Conservation (phyloP, 352 stramenopile species). For the Phytophthora tubulina region DNA sequence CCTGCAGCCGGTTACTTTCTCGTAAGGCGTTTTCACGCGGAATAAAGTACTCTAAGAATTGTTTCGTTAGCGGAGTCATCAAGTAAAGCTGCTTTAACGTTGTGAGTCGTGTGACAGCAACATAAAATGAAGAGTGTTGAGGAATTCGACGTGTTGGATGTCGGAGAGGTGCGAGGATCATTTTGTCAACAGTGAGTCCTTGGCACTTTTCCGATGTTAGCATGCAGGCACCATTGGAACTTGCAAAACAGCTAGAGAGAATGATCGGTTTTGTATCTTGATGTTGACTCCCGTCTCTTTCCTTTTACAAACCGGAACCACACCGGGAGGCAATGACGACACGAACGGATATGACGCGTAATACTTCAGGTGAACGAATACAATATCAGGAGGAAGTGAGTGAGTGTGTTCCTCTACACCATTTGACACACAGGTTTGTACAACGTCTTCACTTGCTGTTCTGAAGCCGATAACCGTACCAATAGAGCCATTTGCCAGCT, state of each 20-base stretch:
- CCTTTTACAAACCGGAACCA: not conserved
- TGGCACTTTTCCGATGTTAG: not conserved
- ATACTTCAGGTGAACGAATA: not conserved
- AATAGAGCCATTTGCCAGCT: constrained; percentile 17
- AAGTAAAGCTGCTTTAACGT: constrained; percentile 14
- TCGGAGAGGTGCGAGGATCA: not conserved
- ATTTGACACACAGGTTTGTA: not conserved
- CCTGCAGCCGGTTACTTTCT: constrained; percentile 2
- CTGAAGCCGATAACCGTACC: constrained; percentile 1
- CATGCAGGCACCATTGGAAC: not conserved
- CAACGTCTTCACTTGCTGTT: not conserved
- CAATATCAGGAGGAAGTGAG: constrained; percentile 1
- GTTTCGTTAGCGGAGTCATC: not conserved
- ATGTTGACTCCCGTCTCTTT: not conserved
- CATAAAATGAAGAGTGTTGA: constrained; percentile 5
- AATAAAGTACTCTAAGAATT: not conserved
- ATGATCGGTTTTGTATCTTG: not conserved
- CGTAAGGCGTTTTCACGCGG: not conserved
- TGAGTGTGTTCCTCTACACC: constrained; percentile 5
- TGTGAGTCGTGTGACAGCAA: constrained; percentile 5
- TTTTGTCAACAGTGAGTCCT: not conserved
- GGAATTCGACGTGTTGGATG: not conserved
- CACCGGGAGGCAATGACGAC: not conserved
- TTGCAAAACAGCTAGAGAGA: not conserved
- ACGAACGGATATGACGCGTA: not conserved